Conservation (phyloP, 1,284 basidiomycete genomes). For the Leccinum angustisporum region DNA sequence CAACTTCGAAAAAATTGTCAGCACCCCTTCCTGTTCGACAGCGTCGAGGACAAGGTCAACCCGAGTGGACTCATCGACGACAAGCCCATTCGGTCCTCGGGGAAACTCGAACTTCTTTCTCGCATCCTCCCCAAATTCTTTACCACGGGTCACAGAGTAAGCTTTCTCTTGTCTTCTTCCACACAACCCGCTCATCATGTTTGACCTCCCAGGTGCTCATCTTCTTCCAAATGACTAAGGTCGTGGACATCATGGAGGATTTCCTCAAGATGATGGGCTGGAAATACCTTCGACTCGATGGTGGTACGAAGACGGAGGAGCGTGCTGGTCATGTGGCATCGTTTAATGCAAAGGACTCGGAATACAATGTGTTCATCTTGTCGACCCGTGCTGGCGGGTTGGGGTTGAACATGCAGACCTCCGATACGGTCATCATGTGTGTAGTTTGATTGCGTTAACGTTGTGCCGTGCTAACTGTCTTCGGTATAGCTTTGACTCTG, state of each 20-base stretch:
- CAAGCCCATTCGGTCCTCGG: constrained; percentile 83
- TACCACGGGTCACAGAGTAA: constrained; percentile 85
- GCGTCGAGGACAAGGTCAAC: constrained; percentile 91
- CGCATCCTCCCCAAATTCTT: constrained; percentile 96
- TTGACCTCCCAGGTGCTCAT: constrained; percentile 74
- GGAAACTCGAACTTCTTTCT: constrained; percentile 95
- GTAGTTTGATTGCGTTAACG: constrained; percentile 38
- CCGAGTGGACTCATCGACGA: constrained; percentile 82
- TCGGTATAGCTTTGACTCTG: constrained; percentile 76
- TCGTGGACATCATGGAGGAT: constrained; percentile 99
- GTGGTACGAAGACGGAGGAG: constrained; percentile 98
- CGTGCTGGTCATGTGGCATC: constrained; percentile 86
- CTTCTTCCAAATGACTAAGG: constrained; percentile 99
- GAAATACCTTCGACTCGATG: constrained; percentile 94
- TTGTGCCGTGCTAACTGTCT: constrained; percentile 7
- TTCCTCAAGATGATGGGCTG: constrained; percentile 92
- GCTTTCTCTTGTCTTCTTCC: constrained; percentile 12
- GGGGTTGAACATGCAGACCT: constrained; percentile 96
- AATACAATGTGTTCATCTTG: constrained; percentile 92
- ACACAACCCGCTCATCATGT: constrained; percentile 1
- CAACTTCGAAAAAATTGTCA: constrained; percentile 99
- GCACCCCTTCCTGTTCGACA: constrained; percentile 94
- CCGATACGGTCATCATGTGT: constrained; percentile 98
- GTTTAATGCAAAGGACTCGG: constrained; percentile 92
- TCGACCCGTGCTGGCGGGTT: constrained; percentile 98